Evolutionary conservation across 2,329 filamentous ascomycete genomes (phyloP), one percentile per base, ranked within the genome.

Genomic region (Fonsecaea nubica): DNA sequence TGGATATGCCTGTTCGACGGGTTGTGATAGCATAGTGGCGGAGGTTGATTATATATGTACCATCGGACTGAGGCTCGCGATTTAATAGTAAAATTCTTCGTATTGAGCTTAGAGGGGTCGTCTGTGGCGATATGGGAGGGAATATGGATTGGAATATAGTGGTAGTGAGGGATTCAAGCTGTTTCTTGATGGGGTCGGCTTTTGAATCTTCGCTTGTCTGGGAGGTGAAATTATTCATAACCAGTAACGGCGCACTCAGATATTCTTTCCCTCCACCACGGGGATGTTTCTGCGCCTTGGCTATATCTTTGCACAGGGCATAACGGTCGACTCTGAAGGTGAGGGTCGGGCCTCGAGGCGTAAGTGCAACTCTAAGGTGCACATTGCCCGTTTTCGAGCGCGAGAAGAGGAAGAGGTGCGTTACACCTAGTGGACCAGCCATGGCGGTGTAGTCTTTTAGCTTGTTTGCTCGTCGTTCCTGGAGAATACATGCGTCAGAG

Each of bases 121-220:
- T 87, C 78, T 96, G 92, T 0, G 95, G 95, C 73, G 95, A 95
- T 78, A 99, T 97, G 1, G 93, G 92, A 3, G 95, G 94, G 75
- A 99, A 98, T 40, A 99, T 87, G 7, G 92, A 96, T 78, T 97
- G 94, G 80, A 98, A 99, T 75, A 97, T 89, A 54, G 93, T 96
- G 1, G 93, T 98, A 2, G 93, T 89, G 36, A 99, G 89, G 30
- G 91, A 90, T 80, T 99, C 95, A 75, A 99, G 91, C 73, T 97
- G 93, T 76, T 92, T 96, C 4, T 94, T 93, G n/a, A 96, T 89
- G 68, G 90, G 88, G 25, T 88, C 86, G 64, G 88, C 86, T 66
- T 81, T 77, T 63, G 80, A 76, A 25, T 87, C 86, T 64, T 88
- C 86, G 67, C 81, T 76, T 63, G 80, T 76, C 33, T 90, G 85